phyloP scores from a whole-genome alignment of 495 filamentous ascomycete genomes.

The Sordaria brevicollis region DNA sequence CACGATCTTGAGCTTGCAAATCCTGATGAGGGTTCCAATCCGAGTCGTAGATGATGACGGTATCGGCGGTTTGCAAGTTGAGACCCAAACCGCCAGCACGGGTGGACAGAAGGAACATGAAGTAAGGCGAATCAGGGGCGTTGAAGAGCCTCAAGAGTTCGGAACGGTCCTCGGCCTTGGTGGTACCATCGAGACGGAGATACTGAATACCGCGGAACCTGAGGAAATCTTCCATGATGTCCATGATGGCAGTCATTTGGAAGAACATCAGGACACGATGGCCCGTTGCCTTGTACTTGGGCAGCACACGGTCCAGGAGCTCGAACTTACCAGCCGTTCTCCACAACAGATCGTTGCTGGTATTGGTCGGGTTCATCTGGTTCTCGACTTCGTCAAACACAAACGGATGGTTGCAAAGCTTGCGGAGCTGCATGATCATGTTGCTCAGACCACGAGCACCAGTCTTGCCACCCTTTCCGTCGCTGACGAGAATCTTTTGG shows the following conservation, averaged over 20 bases:
- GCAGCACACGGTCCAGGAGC: slow-evolving; percentile 80
- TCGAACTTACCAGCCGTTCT: slow-evolving; percentile 96
- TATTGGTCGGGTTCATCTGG: slow-evolving; percentile 84
- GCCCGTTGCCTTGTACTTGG: slow-evolving; percentile 79
- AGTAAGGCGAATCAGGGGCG: slow-evolving; percentile 78
- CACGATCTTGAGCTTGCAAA: slow-evolving; percentile 97
- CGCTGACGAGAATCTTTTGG: slow-evolving; percentile 86
- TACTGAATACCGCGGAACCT: slow-evolving; percentile 73
- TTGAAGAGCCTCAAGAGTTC: slow-evolving; percentile 85
- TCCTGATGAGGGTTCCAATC: slow-evolving; percentile 99
- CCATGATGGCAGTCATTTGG: slow-evolving; percentile 99
- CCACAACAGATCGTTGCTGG: slow-evolving; percentile 89
- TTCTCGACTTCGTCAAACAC: slow-evolving; percentile 97
- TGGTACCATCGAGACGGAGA: slow-evolving; percentile 88
- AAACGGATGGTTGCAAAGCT: slow-evolving; percentile 98
- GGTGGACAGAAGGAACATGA: slow-evolving; percentile 97
- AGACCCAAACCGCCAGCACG: slow-evolving; percentile 96
- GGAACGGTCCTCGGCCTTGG: slow-evolving; percentile 94
- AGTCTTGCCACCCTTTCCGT: slow-evolving; percentile 92
- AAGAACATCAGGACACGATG: slow-evolving; percentile 99
- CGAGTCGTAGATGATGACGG: slow-evolving; percentile 98
- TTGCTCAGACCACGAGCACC: slow-evolving; percentile 94
- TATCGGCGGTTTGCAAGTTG: slow-evolving; percentile 94
- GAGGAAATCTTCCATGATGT: slow-evolving; percentile 99
- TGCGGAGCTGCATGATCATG: slow-evolving; percentile 99